Evolutionary conservation across 345 rosid species (phyloP).

Genomic region (Citrus sp.): DNA sequence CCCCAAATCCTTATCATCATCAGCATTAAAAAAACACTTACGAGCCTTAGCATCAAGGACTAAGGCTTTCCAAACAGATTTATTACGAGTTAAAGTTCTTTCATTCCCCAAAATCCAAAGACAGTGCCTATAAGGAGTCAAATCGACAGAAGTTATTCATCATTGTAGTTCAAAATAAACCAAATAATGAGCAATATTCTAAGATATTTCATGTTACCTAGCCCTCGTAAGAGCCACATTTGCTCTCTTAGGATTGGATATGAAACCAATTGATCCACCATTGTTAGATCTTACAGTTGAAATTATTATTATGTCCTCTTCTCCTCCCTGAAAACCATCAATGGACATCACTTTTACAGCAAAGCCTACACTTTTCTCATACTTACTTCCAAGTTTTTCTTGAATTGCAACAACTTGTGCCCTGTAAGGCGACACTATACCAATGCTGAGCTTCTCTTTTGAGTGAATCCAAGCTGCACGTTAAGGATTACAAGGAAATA

Average conservation of each 20-base stretch:
- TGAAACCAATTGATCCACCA: constrained; percentile 2
- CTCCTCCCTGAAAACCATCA: background rate
- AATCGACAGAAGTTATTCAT: background rate
- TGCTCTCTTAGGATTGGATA: background rate
- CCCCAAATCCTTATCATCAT: constrained; percentile 36
- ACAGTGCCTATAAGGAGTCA: constrained; percentile 32
- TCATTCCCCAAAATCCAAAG: constrained; percentile 58
- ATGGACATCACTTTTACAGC: background rate
- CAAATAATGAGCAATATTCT: constrained; percentile 5
- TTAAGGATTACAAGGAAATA: background rate
- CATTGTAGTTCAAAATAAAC: background rate
- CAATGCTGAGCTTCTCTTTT: constrained; percentile 29
- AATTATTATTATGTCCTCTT: background rate
- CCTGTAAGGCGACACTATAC: constrained; percentile 40
- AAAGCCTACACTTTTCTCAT: constrained; percentile 16
- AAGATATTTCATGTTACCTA: constrained; percentile 8
- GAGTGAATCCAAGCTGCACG: constrained; percentile 30
- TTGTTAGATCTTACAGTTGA: background rate
- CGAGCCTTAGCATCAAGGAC: constrained; percentile 40
- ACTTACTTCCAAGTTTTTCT: constrained; percentile 24
- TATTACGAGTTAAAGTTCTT: constrained; percentile 28
- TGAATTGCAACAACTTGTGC: constrained; percentile 37
- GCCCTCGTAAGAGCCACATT: constrained; percentile 5
- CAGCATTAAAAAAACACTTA: constrained; percentile 39
- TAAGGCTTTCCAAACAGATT: constrained; percentile 35